phyloP scores from a whole-genome alignment of 306 rosid genomes.

The Cyclanthera cordifolia region DNA sequence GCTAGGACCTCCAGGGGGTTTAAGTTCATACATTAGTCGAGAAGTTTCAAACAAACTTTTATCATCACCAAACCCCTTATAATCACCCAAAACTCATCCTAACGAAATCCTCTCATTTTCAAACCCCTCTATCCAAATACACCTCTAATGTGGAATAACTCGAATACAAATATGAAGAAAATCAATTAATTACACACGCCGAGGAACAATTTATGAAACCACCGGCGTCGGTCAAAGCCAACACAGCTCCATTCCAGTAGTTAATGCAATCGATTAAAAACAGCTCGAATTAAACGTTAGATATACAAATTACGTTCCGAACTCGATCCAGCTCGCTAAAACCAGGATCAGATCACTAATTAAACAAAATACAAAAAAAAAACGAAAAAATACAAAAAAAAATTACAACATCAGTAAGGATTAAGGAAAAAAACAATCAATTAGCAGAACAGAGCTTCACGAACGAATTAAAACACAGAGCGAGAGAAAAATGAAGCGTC shows the following conservation, averaged over 20 bases:
- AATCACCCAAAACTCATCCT: too few species aligned
- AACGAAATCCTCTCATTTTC: too few species aligned
- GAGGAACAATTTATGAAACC: not conserved
- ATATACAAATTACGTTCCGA: too few species aligned
- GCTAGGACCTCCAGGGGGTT: too few species aligned
- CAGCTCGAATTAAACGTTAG: not conserved
- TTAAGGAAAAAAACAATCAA: not conserved
- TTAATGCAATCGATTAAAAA: not conserved
- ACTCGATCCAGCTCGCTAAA: not conserved
- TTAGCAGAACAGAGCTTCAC: not conserved
- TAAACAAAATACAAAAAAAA: not conserved
- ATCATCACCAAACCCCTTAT: too few species aligned
- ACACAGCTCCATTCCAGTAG: not conserved
- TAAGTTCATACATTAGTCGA: too few species aligned
- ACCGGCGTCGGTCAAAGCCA: slow-evolving; percentile 1
- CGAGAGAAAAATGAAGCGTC: not conserved
- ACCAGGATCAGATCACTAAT: not conserved
- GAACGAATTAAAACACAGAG: not conserved
- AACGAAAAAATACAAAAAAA: not conserved
- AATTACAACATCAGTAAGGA: not conserved
- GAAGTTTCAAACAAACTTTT: too few species aligned
- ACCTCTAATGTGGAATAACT: not conserved
- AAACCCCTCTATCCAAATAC: too few species aligned
- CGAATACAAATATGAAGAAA: not conserved
- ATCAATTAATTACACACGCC: not conserved